Conservation (phyloP, 106 monocot species). For the Platanthera guangdongensis region DNA sequence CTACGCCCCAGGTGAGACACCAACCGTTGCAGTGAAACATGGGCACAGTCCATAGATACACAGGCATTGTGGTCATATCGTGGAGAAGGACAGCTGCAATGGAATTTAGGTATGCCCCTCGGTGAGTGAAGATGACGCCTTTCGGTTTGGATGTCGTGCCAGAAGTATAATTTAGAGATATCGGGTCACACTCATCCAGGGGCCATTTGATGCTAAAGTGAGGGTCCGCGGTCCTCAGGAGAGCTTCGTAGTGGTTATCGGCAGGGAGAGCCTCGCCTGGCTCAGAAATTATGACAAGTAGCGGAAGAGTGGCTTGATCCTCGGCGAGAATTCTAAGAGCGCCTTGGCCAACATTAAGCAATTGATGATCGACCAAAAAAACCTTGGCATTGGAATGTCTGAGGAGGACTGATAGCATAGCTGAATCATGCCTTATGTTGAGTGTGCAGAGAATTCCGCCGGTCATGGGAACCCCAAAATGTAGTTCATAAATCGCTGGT, state of each 20-base stretch:
- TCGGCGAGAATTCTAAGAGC: constrained; percentile 36
- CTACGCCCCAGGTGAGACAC: constrained; percentile 61
- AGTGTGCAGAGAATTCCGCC: constrained; percentile 70
- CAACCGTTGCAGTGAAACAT: constrained; percentile 90
- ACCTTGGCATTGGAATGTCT: constrained; percentile 55
- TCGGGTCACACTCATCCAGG: constrained; percentile 55
- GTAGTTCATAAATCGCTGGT: constrained; percentile 72
- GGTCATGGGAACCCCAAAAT: constrained; percentile 75
- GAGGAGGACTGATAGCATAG: constrained; percentile 53
- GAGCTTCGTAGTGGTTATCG: constrained; percentile 30
- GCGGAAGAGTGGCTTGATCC: constrained; percentile 14
- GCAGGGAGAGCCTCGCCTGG: constrained; percentile 6
- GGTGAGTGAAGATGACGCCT: constrained; percentile 62
- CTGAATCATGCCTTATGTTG: constrained; percentile 56
- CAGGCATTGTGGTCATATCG: constrained; percentile 41
- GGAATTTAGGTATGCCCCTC: constrained; percentile 57
- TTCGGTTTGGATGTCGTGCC: constrained; percentile 78
- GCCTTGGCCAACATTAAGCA: constrained; percentile 29
- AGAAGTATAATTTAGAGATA: constrained; percentile 71
- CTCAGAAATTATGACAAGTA: constrained; percentile 33
- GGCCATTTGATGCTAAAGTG: constrained; percentile 54
- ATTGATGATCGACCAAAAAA: constrained; percentile 47
- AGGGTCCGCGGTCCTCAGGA: constrained; percentile 18
- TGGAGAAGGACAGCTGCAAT: constrained; percentile 37
- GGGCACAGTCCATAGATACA: constrained; percentile 66